These are phyloP conservation scores for Bolboschoenus planiculmis DNA, from an alignment of 176 grass and related monocot species.

Conservation along the genomic window DNA sequence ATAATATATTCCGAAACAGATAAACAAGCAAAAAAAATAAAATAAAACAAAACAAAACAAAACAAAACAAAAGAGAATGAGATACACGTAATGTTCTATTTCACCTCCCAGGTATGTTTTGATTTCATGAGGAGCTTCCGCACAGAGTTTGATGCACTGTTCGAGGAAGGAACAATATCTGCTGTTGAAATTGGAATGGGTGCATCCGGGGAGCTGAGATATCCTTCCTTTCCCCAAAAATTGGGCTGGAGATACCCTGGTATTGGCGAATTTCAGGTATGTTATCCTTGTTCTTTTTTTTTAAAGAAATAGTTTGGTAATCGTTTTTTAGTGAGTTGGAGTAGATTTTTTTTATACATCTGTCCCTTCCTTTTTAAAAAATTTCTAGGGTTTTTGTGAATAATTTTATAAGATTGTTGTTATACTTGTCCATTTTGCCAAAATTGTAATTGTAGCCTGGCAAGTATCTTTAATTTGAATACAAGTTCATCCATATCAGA, in stretches of 20 bases:
- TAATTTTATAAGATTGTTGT: not conserved
- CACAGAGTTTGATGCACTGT: conserved; percentile 76
- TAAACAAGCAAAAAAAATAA: not conserved
- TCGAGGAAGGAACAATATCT: conserved; percentile 69
- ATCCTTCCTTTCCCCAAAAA: conserved; percentile 69
- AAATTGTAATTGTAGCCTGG: not conserved
- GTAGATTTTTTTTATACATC: not conserved
- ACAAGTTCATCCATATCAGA: not conserved
- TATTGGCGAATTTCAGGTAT: conserved; percentile 99
- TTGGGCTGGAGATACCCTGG: conserved; percentile 89
- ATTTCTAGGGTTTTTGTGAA: not conserved
- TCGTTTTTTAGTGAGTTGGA: not conserved
- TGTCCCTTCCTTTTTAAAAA: not conserved
- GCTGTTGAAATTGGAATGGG: conserved; percentile 84
- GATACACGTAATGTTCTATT: not conserved
- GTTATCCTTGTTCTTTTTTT: not conserved
- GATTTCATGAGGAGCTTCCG: conserved; percentile 99
- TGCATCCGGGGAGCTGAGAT: conserved; percentile 80
- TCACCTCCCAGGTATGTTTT: conserved; percentile 57
- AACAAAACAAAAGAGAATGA: too few relatives aligned
- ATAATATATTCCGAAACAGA: not conserved
- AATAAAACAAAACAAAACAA: too few relatives aligned
- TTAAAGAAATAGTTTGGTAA: not conserved
- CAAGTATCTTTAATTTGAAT: not conserved
- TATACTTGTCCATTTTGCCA: not conserved